A percentile compares a stretch with the other conserved stretches of the same genome.
Evolutionary conservation across 257 asterid species (phyloP).

Genomic region (Dorcoceras hygrometricum): DNA sequence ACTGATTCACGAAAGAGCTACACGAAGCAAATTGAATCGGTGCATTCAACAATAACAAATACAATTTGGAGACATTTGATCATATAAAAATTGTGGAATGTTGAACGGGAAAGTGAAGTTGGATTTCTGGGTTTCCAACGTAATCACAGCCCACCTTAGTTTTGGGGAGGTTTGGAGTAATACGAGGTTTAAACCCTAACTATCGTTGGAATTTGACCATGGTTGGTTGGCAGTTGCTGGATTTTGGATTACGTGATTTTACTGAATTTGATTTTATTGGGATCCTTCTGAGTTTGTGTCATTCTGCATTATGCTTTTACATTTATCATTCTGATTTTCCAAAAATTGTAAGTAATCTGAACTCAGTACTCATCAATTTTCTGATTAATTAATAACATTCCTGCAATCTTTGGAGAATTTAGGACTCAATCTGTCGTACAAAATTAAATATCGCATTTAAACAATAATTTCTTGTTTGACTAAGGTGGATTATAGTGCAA

Average conservation of each 20-base stretch:
- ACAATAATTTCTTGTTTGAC: too few relatives aligned
- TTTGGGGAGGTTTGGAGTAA: constrained; percentile 17
- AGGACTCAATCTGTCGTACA: background rate
- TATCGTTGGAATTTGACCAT: constrained; percentile 33
- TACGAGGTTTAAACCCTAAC: constrained; percentile 33
- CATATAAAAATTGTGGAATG: background rate
- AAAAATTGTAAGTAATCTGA: too few relatives aligned
- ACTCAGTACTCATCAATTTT: background rate
- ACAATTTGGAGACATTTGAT: background rate
- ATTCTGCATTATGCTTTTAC: background rate
- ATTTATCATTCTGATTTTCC: background rate
- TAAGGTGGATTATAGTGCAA: background rate
- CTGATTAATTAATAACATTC: background rate
- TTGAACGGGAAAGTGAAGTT: background rate
- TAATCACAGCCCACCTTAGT: constrained; percentile 27
- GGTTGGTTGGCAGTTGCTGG: constrained; percentile 21
- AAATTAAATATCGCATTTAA: too few relatives aligned
- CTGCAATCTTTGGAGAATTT: too few relatives aligned
- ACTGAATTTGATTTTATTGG: constrained; percentile 24
- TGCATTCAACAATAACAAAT: constrained; percentile 14
- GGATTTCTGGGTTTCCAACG: constrained; percentile 26
- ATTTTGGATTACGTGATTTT: constrained; percentile 19
- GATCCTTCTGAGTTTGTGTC: constrained; percentile 9
- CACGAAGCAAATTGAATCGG: constrained; percentile 15
- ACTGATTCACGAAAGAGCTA: constrained; percentile 18